Evolutionary conservation across 2,329 filamentous ascomycete genomes (phyloP).

Genomic region (Diaporthe amygdali): DNA sequence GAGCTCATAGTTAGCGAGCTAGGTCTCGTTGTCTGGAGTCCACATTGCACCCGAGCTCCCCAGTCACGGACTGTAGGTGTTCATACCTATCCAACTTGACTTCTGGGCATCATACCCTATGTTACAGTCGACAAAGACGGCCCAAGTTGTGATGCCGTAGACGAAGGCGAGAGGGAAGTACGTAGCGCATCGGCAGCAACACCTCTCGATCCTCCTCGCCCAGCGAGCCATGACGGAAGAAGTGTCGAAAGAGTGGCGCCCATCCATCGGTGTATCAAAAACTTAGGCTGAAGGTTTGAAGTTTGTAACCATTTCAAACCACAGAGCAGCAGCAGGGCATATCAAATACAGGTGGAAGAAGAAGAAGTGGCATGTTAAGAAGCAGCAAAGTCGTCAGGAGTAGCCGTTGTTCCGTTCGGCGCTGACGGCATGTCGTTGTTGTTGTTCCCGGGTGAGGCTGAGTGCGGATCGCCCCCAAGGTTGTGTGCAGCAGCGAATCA

Average conservation of each 20-base stretch:
- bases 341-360: not conserved
- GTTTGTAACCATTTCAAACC: slow-evolving; percentile 5
- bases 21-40: not conserved
- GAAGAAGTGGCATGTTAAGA: not conserved
- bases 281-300: not conserved
- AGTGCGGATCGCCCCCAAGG: slow-evolving; percentile 13
- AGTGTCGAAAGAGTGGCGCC: slow-evolving; percentile 36
- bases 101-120: slow-evolving; percentile 67
- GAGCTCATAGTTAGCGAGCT: slow-evolving; percentile 27
- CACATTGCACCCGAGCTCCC: not conserved
- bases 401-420: not conserved
- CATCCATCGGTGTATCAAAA: slow-evolving; percentile 25
- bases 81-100: slow-evolving; percentile 63
- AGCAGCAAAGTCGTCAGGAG: not conserved
- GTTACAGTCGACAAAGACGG: slow-evolving; percentile 81
- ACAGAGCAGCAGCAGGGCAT: not conserved
- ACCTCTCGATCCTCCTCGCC: slow-evolving; percentile 76
- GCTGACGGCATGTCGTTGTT: slow-evolving; percentile 16
- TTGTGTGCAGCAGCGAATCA: slow-evolving; percentile 3
- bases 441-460: slow-evolving; percentile 13
- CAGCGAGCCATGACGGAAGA: slow-evolving; percentile 60
- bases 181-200: slow-evolving; percentile 78
- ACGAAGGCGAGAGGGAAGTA: slow-evolving; percentile 92
- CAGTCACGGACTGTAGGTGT: not conserved
- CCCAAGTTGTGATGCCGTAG: slow-evolving; percentile 91